These are phyloP conservation scores for Prunus armeniaca DNA, from an alignment of 306 rosid genomes.

Conservation along the genomic window DNA sequence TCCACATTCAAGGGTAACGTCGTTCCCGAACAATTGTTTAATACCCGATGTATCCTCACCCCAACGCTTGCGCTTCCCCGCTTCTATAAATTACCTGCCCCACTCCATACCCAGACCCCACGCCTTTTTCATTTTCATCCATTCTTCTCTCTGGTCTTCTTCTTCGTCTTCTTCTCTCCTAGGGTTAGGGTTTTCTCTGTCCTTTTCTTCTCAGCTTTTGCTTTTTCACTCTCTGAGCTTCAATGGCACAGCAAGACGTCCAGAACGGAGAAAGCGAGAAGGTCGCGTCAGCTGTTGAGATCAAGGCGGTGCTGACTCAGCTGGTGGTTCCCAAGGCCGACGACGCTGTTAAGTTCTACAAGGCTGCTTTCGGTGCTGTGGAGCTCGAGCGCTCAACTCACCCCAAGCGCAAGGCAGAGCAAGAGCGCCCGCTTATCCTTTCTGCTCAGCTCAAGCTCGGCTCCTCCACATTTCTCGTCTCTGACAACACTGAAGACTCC, in stretches of 20 bases:
- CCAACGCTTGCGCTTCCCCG: slow-evolving; percentile 50
- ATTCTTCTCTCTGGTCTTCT: no score
- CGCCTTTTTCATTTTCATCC: slow-evolving; percentile 29
- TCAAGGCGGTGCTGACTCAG: slow-evolving; percentile 47
- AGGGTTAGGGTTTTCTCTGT: slow-evolving; percentile 36
- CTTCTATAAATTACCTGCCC: slow-evolving; percentile 45
- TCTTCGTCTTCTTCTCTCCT: slow-evolving; percentile 34
- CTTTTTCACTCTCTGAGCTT: neutral
- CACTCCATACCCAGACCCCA: slow-evolving; percentile 18
- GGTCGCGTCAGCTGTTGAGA: slow-evolving; percentile 8
- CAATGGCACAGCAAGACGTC: slow-evolving; percentile 63
- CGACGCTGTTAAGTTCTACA: slow-evolving; percentile 75
- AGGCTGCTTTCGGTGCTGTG: slow-evolving; percentile 69
- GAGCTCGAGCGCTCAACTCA: slow-evolving; percentile 52
- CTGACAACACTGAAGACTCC: slow-evolving; percentile 38
- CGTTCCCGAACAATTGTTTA: neutral
- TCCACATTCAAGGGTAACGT: neutral
- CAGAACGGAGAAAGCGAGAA: slow-evolving; percentile 56
- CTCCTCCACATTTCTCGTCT: slow-evolving; percentile 41
- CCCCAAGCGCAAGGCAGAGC: slow-evolving; percentile 88
- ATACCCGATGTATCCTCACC: slow-evolving; percentile 41
- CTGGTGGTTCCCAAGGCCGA: slow-evolving; percentile 56
- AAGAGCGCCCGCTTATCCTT: slow-evolving; percentile 59
- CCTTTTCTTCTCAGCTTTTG: neutral
- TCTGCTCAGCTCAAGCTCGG: slow-evolving; percentile 66